phyloP scores from a whole-genome alignment of 768 basidiomycete species.

The Xerocomellus dryophilus region DNA sequence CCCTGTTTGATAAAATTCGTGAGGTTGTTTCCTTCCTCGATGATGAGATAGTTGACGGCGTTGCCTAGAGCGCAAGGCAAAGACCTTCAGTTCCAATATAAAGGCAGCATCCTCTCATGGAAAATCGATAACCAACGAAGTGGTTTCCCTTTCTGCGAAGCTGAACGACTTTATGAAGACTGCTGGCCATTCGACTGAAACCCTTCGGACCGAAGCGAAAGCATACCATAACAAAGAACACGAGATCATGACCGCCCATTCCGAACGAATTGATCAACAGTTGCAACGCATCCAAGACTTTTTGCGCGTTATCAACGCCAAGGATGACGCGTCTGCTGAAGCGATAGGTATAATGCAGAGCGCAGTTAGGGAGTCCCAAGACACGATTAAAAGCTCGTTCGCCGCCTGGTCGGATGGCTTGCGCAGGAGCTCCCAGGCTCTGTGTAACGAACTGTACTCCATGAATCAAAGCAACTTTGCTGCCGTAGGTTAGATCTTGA shows the following conservation, averaged over 20 bases:
- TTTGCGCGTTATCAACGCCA: conserved; percentile 51
- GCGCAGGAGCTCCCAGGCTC: conserved; percentile 43
- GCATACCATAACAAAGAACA: conserved; percentile 56
- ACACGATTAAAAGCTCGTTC: conserved; percentile 51
- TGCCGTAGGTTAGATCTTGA: conserved; percentile 33
- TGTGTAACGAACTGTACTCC: conserved; percentile 47
- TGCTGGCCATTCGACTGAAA: conserved; percentile 50
- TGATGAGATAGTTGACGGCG: conserved; percentile 6
- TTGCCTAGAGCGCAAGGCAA: conserved; percentile 66
- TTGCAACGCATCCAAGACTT: conserved; percentile 51
- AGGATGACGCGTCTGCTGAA: conserved; percentile 53
- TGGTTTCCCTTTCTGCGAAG: conserved; percentile 51
- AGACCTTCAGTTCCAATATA: conserved; percentile 60
- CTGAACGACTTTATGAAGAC: conserved; percentile 61
- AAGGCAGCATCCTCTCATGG: conserved; percentile 63
- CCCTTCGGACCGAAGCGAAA: conserved; percentile 55
- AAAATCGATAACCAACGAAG: conserved; percentile 52
- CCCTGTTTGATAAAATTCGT: conserved; percentile 85
- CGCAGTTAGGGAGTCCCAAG: conserved; percentile 50
- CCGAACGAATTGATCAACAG: conserved; percentile 55
- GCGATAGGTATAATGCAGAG: conserved; percentile 48
- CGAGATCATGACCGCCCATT: conserved; percentile 47
- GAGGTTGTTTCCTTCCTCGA: conserved; percentile 22
- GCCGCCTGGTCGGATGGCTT: conserved; percentile 55
- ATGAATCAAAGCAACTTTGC: conserved; percentile 44